These are phyloP conservation scores for Tetratostichococcus sp. DNA, from an alignment of 139 green algal species.

Conservation along the genomic window DNA sequence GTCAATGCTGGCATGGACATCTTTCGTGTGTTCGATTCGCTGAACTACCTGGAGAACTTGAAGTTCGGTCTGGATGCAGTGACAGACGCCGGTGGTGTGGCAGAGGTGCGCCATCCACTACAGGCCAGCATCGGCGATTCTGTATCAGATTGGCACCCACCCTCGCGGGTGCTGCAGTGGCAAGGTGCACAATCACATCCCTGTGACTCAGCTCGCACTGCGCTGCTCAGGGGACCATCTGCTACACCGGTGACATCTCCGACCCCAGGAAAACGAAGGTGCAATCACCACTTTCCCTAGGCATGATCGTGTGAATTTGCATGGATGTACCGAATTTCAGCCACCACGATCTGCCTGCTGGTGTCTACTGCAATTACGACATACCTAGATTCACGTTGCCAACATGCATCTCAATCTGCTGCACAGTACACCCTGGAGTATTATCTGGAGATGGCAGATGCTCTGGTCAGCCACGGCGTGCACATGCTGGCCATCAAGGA, in stretches of 20 bases:
- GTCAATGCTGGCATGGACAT: constrained; percentile 76
- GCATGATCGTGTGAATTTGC: too few relatives aligned
- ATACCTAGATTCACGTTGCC: too few relatives aligned
- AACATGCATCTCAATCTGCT: too few relatives aligned
- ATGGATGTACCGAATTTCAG: too few relatives aligned
- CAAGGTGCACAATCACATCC: too few relatives aligned
- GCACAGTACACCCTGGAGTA: constrained; percentile 93
- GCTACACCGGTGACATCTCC: constrained; percentile 87
- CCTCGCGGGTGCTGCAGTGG: too few relatives aligned
- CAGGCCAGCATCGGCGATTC: too few relatives aligned
- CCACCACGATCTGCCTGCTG: too few relatives aligned
- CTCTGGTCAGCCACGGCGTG: constrained; percentile 76
- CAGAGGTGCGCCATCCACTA: too few relatives aligned
- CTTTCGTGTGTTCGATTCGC: constrained; percentile 82
- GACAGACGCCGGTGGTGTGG: constrained; percentile 10
- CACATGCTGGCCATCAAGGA: constrained; percentile 88
- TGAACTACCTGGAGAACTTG: constrained; percentile 86
- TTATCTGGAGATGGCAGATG: constrained; percentile 79
- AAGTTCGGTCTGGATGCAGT: constrained; percentile 83
- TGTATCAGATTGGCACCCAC: too few relatives aligned
- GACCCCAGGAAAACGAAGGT: constrained; percentile 53
- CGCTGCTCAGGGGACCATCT: constrained; percentile 84
- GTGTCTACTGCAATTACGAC: too few relatives aligned
- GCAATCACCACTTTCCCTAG: background rate
- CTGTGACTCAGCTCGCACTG: too few relatives aligned